Evolutionary conservation across 345 rosid genomes (phyloP).

Genomic region (Syzygium aqueum): DNA sequence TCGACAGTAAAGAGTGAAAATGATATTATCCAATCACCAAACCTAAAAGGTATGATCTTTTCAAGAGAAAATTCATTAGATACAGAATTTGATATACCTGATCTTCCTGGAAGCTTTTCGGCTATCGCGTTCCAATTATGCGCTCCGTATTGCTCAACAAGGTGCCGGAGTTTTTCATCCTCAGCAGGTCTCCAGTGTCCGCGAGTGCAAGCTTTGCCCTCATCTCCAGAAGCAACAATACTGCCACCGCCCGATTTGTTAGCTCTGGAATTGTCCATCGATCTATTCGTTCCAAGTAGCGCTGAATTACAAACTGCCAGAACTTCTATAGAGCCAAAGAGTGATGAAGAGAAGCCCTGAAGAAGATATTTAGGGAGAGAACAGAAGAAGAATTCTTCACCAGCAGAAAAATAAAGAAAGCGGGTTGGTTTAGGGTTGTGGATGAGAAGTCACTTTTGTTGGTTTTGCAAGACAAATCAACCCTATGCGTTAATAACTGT

Average conservation of each 20-base stretch:
- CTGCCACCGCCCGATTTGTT: slow-evolving; percentile 11
- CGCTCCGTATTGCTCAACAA: slow-evolving; percentile 53
- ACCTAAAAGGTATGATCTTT: neutral
- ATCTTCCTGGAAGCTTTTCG: slow-evolving; percentile 63
- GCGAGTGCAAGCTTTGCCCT: slow-evolving; percentile 32
- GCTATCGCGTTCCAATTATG: slow-evolving; percentile 81
- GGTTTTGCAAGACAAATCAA: slow-evolving; percentile 55
- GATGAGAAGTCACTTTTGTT: slow-evolving; percentile 75
- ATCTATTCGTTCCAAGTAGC: neutral
- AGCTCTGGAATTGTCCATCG: neutral
- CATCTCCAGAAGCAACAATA: slow-evolving; percentile 16
- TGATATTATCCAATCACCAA: neutral
- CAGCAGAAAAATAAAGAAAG: slow-evolving; percentile 18
- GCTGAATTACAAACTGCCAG: neutral
- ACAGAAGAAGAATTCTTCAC: neutral
- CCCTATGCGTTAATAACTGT: slow-evolving; percentile 7
- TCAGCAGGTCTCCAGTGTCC: slow-evolving; percentile 82
- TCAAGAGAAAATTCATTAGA: neutral
- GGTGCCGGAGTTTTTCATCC: slow-evolving; percentile 57
- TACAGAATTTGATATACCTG: slow-evolving; percentile 23
- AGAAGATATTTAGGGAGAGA: slow-evolving; percentile 34
- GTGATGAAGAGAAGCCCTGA: slow-evolving; percentile 3
- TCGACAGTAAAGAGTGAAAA: neutral
- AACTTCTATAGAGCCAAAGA: neutral
- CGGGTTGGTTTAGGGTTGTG: slow-evolving; percentile 53